Evolutionary conservation across 164 flowering plant genomes (phyloP).

Genomic region (Vitis rupestris): DNA sequence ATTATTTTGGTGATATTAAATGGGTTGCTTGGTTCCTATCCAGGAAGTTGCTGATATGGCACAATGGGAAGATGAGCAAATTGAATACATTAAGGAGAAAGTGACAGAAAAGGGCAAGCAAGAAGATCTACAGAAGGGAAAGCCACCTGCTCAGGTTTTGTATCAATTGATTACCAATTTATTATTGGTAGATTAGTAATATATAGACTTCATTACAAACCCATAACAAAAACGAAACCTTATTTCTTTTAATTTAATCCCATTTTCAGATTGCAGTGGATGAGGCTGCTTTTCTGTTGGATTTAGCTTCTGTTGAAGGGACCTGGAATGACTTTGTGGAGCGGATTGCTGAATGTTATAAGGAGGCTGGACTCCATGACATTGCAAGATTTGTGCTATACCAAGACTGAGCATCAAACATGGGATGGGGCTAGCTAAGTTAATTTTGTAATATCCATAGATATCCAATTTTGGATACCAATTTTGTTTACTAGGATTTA

Average conservation of each 20-base stretch:
- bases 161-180: background rate
- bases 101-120: conserved; percentile 73
- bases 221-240: background rate
- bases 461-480: too few relatives aligned
- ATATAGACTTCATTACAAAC: background rate
- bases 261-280: conserved; percentile 73
- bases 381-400: conserved; percentile 66
- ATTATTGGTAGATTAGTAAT: background rate
- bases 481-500: too few relatives aligned
- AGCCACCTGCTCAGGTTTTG: conserved; percentile 74
- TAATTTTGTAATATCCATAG: too few relatives aligned
- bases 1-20: background rate
- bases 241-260: background rate
- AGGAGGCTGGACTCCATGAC: conserved; percentile 69
- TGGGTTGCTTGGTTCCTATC: conserved; percentile 7
- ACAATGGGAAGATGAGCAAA: conserved; percentile 89
- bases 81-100: conserved; percentile 70
- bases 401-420: conserved; percentile 35
- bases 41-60: conserved; percentile 89
- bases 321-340: conserved; percentile 67
- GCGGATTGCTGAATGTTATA: conserved; percentile 75
- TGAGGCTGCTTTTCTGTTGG: conserved; percentile 90
- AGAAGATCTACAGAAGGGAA: conserved; percentile 81
- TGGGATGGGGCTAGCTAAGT: too few relatives aligned
- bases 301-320: conserved; percentile 86